phyloP scores from a whole-genome alignment of 331 rosid species.

The Malus hybrid region DNA sequence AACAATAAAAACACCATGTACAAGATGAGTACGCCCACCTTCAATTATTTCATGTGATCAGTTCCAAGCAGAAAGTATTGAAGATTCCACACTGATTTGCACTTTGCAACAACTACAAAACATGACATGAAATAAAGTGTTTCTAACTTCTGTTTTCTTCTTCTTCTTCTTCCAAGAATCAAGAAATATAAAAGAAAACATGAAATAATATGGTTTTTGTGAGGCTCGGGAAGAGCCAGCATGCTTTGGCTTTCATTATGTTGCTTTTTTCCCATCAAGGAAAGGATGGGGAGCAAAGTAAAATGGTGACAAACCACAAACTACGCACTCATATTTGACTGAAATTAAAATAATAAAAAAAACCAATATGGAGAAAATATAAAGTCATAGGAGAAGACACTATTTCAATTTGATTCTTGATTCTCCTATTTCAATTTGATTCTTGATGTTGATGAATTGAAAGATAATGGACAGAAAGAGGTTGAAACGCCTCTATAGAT shows the following conservation, averaged over 20 bases:
- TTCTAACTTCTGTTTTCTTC: no score
- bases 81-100: no score
- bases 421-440: no score
- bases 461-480: no score
- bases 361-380: background rate
- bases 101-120: no score
- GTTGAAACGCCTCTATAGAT: no score
- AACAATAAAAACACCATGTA: background rate
- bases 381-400: background rate
- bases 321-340: slow-evolving; percentile 31
- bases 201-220: background rate
- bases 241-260: background rate
- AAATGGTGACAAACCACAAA: slow-evolving; percentile 35
- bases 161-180: background rate
- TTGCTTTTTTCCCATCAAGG: slow-evolving; percentile 25
- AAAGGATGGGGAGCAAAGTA: background rate
- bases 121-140: no score
- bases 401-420: no score
- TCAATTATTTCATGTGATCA: no score
- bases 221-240: background rate
- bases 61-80: no score
- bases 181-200: background rate
- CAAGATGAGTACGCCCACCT: background rate
- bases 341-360: background rate
- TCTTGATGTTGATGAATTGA: no score